phyloP scores from a whole-genome alignment of 257 asterid species.

The Nicotiana benthamiana region DNA sequence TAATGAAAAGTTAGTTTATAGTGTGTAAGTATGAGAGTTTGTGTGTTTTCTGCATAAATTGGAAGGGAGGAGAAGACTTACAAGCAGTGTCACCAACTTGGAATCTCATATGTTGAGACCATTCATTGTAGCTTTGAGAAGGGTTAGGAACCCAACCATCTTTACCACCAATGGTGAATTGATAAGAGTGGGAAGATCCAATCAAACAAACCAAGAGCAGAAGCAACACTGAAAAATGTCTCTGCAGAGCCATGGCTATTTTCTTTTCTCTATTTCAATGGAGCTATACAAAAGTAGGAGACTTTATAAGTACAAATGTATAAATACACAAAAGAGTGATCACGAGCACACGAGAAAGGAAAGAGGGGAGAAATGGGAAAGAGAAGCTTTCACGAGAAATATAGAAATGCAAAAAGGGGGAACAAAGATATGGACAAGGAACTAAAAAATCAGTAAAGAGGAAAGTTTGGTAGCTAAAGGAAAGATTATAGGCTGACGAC shows the following conservation, averaged over 20 bases:
- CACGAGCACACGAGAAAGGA: too few relatives aligned
- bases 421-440: neutral
- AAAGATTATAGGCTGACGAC: neutral
- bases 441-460: neutral
- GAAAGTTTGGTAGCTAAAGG: neutral
- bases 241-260: neutral
- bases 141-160: conserved; percentile 58
- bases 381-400: neutral
- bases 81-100: conserved; percentile 64
- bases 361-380: neutral
- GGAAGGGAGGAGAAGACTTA: conserved; percentile 16
- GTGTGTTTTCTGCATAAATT: neutral
- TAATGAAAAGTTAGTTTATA: neutral
- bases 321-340: too few relatives aligned
- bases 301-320: too few relatives aligned
- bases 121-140: conserved; percentile 33
- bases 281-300: neutral
- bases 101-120: conserved; percentile 62
- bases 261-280: neutral
- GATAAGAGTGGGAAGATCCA: conserved; percentile 21
- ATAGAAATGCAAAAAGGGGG: neutral
- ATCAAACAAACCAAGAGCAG: conserved; percentile 12
- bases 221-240: neutral
- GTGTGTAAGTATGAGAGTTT: neutral
- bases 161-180: conserved; percentile 41